phyloP scores from a whole-genome alignment of 164 flowering plant genomes.

The Liquidambar formosana region DNA sequence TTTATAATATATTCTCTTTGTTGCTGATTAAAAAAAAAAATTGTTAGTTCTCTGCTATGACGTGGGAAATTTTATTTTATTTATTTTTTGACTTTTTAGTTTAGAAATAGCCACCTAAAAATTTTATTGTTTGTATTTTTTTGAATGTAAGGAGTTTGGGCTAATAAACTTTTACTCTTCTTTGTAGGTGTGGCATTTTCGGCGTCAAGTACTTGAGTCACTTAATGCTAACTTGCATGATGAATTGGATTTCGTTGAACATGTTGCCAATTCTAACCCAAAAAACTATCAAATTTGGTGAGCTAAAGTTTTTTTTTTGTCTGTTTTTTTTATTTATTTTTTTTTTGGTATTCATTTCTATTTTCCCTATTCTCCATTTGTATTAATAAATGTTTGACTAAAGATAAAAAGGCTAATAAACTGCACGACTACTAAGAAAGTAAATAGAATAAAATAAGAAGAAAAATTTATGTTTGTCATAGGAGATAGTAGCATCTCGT shows the following conservation, averaged over 20 bases:
- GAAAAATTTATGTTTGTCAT: too few species aligned
- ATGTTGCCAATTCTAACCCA: slow-evolving; percentile 56
- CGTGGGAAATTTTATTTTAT: not conserved
- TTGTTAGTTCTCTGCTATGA: too few species aligned
- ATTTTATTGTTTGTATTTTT: not conserved
- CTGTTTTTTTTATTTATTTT: not conserved
- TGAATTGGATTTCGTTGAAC: slow-evolving; percentile 64
- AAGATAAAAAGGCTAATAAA: too few species aligned
- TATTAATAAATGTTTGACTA: not conserved
- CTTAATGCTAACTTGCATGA: slow-evolving; percentile 55
- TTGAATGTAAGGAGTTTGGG: not conserved
- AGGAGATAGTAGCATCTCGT: not conserved
- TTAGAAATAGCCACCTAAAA: not conserved
- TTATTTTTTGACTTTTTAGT: not conserved
- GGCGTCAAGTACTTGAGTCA: slow-evolving; percentile 76
- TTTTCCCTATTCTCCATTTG: too few species aligned
- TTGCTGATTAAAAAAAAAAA: too few species aligned
- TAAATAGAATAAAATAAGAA: too few species aligned
- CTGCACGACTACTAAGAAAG: too few species aligned
- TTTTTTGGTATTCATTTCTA: too few species aligned
- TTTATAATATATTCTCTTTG: too few species aligned
- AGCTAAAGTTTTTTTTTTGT: slow-evolving; percentile 12
- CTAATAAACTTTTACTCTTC: not conserved
- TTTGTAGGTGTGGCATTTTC: slow-evolving; percentile 92
- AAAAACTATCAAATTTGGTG: slow-evolving; percentile 97